Conservation (phyloP, 1,284 basidiomycete species). For the Trametes polyzona region DNA sequence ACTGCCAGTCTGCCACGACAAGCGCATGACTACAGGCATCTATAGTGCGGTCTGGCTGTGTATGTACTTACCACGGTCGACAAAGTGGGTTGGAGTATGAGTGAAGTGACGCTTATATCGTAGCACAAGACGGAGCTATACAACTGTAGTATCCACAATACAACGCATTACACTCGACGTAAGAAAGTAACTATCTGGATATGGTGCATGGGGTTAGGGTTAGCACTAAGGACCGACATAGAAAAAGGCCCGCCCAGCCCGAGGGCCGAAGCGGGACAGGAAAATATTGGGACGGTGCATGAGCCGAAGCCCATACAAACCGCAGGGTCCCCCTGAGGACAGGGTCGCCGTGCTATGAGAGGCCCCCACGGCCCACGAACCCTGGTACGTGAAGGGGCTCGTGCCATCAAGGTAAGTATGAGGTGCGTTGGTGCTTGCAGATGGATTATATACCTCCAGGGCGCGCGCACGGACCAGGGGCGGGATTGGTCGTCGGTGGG, state of each 20-base stretch:
- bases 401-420: slow-evolving; percentile 42
- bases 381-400: slow-evolving; percentile 40
- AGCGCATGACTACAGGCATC: too few species aligned
- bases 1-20: too few species aligned
- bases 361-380: slow-evolving; percentile 47
- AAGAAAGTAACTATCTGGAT: too few species aligned
- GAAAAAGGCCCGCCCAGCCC: slow-evolving; percentile 40
- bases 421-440: slow-evolving; percentile 18
- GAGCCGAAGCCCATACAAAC: slow-evolving; percentile 68
- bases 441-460: slow-evolving; percentile 6
- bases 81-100: too few species aligned
- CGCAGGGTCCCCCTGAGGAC: slow-evolving; percentile 50
- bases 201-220: slow-evolving; percentile 19
- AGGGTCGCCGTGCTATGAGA: slow-evolving; percentile 75
- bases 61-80: too few species aligned
- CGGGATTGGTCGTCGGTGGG: slow-evolving; percentile 20
- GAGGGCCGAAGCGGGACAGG: slow-evolving; percentile 61
- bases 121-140: too few species aligned
- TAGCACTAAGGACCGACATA: slow-evolving; percentile 15
- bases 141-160: too few species aligned
- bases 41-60: too few species aligned
- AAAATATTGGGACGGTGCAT: slow-evolving; percentile 75
- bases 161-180: too few species aligned
- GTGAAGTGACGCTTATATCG: too few species aligned
- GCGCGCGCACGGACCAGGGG: slow-evolving; percentile 23